Conservation (phyloP, 2,329 filamentous ascomycete genomes). For the Calonectria henricotiae region DNA sequence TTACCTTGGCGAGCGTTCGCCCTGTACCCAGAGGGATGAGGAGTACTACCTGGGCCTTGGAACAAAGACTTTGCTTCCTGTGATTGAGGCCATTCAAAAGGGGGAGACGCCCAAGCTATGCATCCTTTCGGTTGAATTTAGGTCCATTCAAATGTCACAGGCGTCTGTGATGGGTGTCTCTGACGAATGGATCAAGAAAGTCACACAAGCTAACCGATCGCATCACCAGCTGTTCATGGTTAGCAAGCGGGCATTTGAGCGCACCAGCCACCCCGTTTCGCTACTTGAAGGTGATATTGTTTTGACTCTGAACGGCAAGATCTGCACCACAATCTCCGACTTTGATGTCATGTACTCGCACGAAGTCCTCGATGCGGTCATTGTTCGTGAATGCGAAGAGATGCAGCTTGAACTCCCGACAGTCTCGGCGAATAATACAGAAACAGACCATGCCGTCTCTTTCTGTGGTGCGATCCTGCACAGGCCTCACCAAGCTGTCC, state of each 20-base stretch:
- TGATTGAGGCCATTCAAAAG: constrained; percentile 88
- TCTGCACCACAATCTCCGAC: constrained; percentile 94
- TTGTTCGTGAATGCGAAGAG: constrained; percentile 89
- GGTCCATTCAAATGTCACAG: constrained; percentile 96
- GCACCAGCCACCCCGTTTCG: constrained; percentile 66
- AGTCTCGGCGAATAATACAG: constrained; percentile 89
- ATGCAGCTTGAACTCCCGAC: constrained; percentile 85
- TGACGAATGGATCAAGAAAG: constrained; percentile 95
- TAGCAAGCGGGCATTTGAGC: constrained; percentile 85
- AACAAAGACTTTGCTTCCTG: constrained; percentile 88
- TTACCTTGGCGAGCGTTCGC: constrained; percentile 91
- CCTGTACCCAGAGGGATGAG: constrained; percentile 87
- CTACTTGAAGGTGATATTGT: constrained; percentile 94
- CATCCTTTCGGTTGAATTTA: constrained; percentile 94
- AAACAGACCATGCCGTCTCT: constrained; percentile 91
- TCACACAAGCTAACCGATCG: constrained; percentile 89
- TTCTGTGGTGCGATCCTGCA: constrained; percentile 97
- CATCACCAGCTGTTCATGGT: constrained; percentile 99
- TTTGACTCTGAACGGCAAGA: constrained; percentile 89
- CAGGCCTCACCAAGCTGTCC: constrained; percentile 93
- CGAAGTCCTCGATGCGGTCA: constrained; percentile 84
- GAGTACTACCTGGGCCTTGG: constrained; percentile 97
- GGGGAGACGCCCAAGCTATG: constrained; percentile 86
- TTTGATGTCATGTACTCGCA: constrained; percentile 97
- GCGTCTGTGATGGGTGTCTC: constrained; percentile 97